phyloP scores from a whole-genome alignment of 1,139 yeast species.

The Martiniozyma asiatica region DNA sequence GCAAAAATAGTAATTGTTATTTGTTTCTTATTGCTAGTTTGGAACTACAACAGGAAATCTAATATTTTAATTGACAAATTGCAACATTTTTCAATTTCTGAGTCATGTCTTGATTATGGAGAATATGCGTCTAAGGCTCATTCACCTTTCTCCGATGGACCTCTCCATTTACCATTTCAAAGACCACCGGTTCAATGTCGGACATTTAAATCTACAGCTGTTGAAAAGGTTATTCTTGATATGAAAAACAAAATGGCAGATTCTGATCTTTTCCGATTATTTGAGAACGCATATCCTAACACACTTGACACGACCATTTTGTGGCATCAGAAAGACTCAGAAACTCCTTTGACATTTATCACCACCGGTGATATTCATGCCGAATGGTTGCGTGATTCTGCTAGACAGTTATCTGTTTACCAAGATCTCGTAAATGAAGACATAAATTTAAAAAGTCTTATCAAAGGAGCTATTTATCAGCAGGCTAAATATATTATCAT shows the following conservation, averaged over 20 bases:
- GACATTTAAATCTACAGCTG: conserved; percentile 51
- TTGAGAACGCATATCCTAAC: conserved; percentile 80
- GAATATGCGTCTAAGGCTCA: conserved; percentile 31
- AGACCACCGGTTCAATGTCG: conserved; percentile 65
- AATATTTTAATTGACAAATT: not conserved
- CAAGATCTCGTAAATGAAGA: conserved; percentile 49
- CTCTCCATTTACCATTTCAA: conserved; percentile 51
- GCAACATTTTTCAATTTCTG: not conserved
- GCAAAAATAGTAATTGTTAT: not conserved
- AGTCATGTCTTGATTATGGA: conserved; percentile 28
- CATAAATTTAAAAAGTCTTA: conserved; percentile 33
- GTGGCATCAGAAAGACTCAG: conserved; percentile 38
- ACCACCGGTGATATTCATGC: conserved; percentile 91
- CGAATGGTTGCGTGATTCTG: conserved; percentile 81
- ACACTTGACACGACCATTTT: conserved; percentile 79
- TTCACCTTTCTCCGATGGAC: conserved; percentile 38
- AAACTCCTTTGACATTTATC: conserved; percentile 43
- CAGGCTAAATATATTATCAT: conserved; percentile 52
- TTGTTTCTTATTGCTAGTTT: not conserved
- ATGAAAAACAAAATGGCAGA: conserved; percentile 39
- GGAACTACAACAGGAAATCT: not conserved
- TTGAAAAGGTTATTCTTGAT: conserved; percentile 50
- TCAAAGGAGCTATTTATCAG: conserved; percentile 70
- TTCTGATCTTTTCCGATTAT: conserved; percentile 58
- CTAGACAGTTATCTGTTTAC: conserved; percentile 71